Conservation (phyloP, 1,284 basidiomycete genomes). For the Lentinus polychrous region DNA sequence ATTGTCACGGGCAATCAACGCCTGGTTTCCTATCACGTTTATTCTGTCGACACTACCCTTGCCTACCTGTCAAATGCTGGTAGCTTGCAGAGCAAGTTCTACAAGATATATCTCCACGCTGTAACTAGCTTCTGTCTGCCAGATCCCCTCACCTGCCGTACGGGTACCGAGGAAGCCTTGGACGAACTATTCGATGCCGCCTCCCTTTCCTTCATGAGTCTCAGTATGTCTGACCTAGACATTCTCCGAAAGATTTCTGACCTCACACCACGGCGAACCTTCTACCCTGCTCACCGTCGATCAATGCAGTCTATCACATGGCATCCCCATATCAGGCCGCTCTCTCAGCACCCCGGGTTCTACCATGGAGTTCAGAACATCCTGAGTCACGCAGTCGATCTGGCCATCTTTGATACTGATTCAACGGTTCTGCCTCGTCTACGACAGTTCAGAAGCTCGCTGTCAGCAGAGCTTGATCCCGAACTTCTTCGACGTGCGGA, state of each 20-base stretch:
- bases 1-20: background rate
- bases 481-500: too few species aligned
- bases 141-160: constrained; percentile 38
- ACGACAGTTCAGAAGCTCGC: too few species aligned
- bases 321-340: background rate
- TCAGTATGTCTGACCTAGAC: background rate
- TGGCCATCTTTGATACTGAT: too few species aligned
- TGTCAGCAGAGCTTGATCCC: too few species aligned
- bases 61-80: background rate
- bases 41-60: background rate
- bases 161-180: constrained; percentile 41
- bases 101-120: constrained; percentile 38
- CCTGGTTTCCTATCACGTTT: background rate
- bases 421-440: too few species aligned
- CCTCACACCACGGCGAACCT: background rate
- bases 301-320: background rate
- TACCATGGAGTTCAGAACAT: background rate
- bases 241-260: background rate
- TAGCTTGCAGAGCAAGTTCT: constrained; percentile 29
- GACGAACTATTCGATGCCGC: constrained; percentile 29
- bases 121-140: constrained; percentile 33
- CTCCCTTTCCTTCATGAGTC: constrained; percentile 18
- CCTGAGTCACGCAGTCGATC: background rate
- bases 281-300: background rate
- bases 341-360: background rate